These are phyloP conservation scores for Yamadazyma atlantica DNA, from an alignment of 1,139 yeast species.

Conservation along the genomic window DNA sequence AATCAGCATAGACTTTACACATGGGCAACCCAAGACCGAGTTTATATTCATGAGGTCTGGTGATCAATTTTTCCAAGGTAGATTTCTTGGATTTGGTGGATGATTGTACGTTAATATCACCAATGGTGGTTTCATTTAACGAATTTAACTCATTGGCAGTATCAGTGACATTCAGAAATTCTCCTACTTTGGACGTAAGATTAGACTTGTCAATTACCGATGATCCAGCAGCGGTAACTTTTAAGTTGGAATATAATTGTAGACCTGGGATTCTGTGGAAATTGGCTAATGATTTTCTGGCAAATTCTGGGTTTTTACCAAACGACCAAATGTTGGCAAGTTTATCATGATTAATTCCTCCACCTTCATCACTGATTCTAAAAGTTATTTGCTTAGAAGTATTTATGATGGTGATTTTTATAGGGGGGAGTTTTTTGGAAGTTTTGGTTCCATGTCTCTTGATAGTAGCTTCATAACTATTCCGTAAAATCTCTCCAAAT, in stretches of 20 bases:
- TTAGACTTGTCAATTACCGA: constrained; percentile 26
- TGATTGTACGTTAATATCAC: constrained; percentile 33
- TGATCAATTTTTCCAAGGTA: constrained; percentile 49
- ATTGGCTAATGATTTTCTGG: constrained; percentile 56
- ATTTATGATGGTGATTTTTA: constrained; percentile 67
- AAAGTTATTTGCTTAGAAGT: constrained; percentile 68
- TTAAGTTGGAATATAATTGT: constrained; percentile 40
- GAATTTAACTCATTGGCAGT: constrained; percentile 13
- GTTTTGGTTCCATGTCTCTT: constrained; percentile 33
- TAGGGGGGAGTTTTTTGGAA: constrained; percentile 56
- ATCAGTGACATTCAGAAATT: background rate
- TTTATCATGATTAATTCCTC: constrained; percentile 67
- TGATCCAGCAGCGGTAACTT: constrained; percentile 42
- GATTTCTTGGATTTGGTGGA: constrained; percentile 32
- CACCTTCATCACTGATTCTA: constrained; percentile 86
- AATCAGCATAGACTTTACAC: constrained; percentile 89
- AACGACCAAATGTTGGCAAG: constrained; percentile 79
- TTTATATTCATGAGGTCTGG: constrained; percentile 71
- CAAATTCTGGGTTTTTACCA: constrained; percentile 62
- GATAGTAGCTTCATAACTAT: constrained; percentile 79
- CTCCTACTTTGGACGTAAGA: background rate
- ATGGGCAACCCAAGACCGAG: constrained; percentile 89
- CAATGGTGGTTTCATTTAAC: constrained; percentile 35
- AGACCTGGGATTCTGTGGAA: constrained; percentile 70
- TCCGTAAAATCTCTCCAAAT: constrained; percentile 82